Evolutionary conservation across 805 yeast species (phyloP), one percentile per base, ranked within the genome.

Genomic region (Saturnispora besseyi): DNA sequence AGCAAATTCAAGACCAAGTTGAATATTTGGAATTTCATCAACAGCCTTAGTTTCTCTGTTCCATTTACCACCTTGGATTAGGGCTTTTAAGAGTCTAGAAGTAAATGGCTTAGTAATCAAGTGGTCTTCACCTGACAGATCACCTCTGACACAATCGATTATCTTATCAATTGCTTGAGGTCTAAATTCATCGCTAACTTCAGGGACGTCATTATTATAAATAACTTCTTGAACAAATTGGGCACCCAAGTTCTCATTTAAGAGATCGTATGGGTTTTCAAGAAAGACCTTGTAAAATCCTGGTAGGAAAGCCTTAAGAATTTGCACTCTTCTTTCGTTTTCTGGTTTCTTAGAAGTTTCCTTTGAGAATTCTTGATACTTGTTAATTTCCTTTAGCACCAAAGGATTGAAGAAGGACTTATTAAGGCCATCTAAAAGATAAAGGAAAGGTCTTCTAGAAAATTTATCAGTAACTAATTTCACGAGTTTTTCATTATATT

Each of bases 41-140:
- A 74, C 68, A 59, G 67, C 74, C 66, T 74, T 79, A 57, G 73
- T 78, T 67, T 81, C 79, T 60, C 74, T 77, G 60, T 82, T 81
- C 84, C 88, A 87, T 62, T 81, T 87, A 59, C 90, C 90, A 53
- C 90, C 91, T 66, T 86, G 95, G 56, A 88, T 84, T 59, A 88
- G 70, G 0, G 87, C 71, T 64, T 87, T 83, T 55, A 88, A 67
- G 46, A 84, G 71, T 71, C 96, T 79, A 3, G 87, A 74, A 28
- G 86, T 76, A 63, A 82, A 85, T 46, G 93, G 85, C 61, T 78
- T 79, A 57, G 77, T 79, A 57, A 85, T 72, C 51, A 87, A 75
- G 63, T 85, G 95, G 48, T 68, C 75, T 56, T 80, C 87, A 44
- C 76, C 83, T 21, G 73, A 64, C 18, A 87, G 75, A 51, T 86